phyloP scores from a whole-genome alignment of 192 early-diverging fungal genomes.

The Linnemannia hyalina region DNA sequence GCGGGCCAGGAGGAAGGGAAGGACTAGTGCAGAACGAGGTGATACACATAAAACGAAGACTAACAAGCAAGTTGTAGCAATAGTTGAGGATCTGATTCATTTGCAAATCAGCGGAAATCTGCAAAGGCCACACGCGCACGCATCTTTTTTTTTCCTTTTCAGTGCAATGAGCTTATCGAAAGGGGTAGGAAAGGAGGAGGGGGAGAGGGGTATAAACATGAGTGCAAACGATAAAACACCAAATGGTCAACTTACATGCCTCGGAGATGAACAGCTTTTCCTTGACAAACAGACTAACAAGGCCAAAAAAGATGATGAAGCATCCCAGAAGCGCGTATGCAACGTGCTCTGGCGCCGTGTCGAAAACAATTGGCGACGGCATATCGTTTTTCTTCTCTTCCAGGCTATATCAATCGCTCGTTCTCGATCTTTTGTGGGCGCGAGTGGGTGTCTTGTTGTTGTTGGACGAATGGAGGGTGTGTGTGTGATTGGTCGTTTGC shows the following conservation, averaged over 20 bases:
- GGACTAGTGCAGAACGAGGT: conserved; percentile 3
- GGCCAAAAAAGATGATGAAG: conserved; percentile 75
- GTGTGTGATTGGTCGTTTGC: neutral
- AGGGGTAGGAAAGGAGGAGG: neutral
- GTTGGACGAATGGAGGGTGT: neutral
- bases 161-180: neutral
- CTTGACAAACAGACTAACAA: conserved; percentile 76
- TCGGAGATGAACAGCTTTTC: conserved; percentile 81
- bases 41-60: neutral
- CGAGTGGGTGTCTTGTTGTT: neutral
- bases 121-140: neutral
- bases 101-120: neutral
- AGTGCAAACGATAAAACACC: neutral
- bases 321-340: conserved; percentile 73
- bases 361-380: conserved; percentile 29
- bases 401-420: too few relatives aligned
- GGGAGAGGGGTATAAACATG: neutral
- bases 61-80: neutral
- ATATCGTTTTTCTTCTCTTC: neutral
- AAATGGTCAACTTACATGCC: conserved; percentile 65
- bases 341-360: conserved; percentile 46
- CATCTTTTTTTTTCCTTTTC: neutral
- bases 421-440: neutral
- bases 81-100: neutral
- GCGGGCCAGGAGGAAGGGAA: neutral